Percentiles rank a stretch among this genome's conserved stretches.
phyloP scores from a whole-genome alignment of 2,329 filamentous ascomycete species.

The Colletotrichum abscissum region DNA sequence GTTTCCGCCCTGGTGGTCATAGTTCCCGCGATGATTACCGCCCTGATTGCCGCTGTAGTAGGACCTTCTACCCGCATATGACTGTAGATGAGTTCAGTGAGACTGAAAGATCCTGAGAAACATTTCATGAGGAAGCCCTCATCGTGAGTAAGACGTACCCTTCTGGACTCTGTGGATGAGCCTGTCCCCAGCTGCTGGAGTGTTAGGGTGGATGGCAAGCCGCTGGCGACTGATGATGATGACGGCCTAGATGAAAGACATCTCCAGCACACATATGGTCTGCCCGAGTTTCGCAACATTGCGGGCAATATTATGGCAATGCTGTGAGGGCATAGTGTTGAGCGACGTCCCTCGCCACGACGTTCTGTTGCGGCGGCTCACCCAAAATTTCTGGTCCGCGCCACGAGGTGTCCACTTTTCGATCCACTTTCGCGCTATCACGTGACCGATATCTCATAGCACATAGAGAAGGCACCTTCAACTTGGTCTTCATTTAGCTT shows the following conservation, averaged over 20 bases:
- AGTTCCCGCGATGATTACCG: neutral
- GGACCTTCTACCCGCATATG: neutral
- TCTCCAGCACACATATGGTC: slow-evolving; percentile 47
- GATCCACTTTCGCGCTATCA: slow-evolving; percentile 28
- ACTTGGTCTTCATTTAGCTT: neutral
- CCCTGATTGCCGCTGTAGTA: neutral
- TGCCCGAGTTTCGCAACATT: slow-evolving; percentile 46
- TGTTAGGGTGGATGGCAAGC: slow-evolving; percentile 20
- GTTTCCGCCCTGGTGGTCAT: neutral
- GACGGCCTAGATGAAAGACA: slow-evolving; percentile 41
- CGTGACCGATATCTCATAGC: neutral
- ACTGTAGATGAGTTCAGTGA: neutral
- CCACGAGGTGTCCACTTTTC: neutral
- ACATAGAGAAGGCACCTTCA: too few species aligned
- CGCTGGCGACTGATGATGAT: neutral
- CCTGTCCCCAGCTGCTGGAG: slow-evolving; percentile 22
- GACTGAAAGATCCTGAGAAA: neutral
- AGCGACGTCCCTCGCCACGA: slow-evolving; percentile 11
- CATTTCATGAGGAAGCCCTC: neutral
- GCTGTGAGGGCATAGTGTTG: neutral
- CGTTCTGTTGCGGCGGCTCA: neutral
- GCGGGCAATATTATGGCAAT: slow-evolving; percentile 3
- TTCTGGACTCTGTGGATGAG: neutral
- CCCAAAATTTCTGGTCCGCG: slow-evolving; percentile 33
- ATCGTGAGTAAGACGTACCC: neutral